These are phyloP conservation scores for Penicillium bovifimosum DNA, from an alignment of 495 filamentous ascomycete genomes.

Conservation along the genomic window DNA sequence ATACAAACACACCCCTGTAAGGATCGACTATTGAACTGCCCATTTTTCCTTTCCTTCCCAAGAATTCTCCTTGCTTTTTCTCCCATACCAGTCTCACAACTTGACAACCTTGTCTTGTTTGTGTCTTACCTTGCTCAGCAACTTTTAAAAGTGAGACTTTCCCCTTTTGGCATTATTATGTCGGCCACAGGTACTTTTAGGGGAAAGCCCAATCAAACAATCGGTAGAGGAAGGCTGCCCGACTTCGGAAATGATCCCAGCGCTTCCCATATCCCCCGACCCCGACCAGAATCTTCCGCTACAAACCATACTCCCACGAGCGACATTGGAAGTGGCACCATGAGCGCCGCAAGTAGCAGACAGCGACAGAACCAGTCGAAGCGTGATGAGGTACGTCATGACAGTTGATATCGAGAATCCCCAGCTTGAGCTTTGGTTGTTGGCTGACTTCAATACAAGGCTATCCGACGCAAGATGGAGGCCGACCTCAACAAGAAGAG, in stretches of 20 bases:
- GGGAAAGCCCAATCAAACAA: slow-evolving; percentile 44
- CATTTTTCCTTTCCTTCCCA: slow-evolving; percentile 13
- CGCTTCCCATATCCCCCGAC: slow-evolving; percentile 75
- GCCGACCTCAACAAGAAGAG: slow-evolving; percentile 97
- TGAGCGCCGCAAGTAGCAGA: slow-evolving; percentile 69
- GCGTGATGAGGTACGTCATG: slow-evolving; percentile 82
- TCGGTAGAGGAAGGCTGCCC: slow-evolving; percentile 60
- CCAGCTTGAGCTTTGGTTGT: neutral
- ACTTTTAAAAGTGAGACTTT: slow-evolving; percentile 16
- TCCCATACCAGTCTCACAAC: slow-evolving; percentile 16
- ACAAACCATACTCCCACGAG: slow-evolving; percentile 55
- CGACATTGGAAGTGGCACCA: slow-evolving; percentile 48
- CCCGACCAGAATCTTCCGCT: slow-evolving; percentile 61
- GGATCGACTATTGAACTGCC: slow-evolving; percentile 24
- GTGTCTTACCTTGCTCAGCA: slow-evolving; percentile 11
- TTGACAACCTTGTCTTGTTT: slow-evolving; percentile 15
- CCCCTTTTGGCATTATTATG: slow-evolving; percentile 39
- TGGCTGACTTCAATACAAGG: slow-evolving; percentile 45
- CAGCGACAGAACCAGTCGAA: slow-evolving; percentile 92
- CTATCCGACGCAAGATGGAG: slow-evolving; percentile 94
- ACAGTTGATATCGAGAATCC: neutral
- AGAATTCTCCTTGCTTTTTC: slow-evolving; percentile 14
- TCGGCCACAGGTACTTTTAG: slow-evolving; percentile 52
- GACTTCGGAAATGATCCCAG: slow-evolving; percentile 60
- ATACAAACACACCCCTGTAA: slow-evolving; percentile 28